Evolutionary conservation across 768 basidiomycete species (phyloP).

Genomic region (Kockovaella imperatae): DNA sequence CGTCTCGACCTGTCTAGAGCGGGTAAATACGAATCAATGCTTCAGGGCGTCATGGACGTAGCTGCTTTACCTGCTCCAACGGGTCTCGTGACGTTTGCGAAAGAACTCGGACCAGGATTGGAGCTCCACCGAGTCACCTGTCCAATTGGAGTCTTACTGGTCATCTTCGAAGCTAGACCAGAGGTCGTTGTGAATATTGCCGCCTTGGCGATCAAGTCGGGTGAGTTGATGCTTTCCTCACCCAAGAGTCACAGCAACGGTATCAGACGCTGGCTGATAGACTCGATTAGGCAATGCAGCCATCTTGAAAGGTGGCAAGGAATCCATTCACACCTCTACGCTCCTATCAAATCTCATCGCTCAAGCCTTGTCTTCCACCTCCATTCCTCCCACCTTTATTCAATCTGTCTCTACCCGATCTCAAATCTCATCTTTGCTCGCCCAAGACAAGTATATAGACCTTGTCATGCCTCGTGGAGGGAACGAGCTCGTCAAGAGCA

Average conservation of each 20-base stretch:
- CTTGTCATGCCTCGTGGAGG: constrained; percentile 94
- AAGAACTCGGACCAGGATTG: constrained; percentile 74
- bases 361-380: constrained; percentile 62
- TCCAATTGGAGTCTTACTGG: constrained; percentile 89
- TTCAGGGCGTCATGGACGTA: constrained; percentile 81
- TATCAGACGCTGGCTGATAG: constrained; percentile 75
- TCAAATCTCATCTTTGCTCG: constrained; percentile 79
- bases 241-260: constrained; percentile 55
- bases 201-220: constrained; percentile 90
- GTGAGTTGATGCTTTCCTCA: constrained; percentile 48
- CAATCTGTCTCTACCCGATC: constrained; percentile 85
- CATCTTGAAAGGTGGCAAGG: constrained; percentile 95
- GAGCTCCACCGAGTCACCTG: constrained; percentile 91
- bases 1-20: constrained; percentile 64
- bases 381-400: constrained; percentile 70
- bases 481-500: constrained; percentile 75
- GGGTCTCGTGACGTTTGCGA: constrained; percentile 76
- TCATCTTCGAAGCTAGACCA: constrained; percentile 94
- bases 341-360: constrained; percentile 75
- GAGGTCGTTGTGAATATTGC: constrained; percentile 98
- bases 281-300: constrained; percentile 76
- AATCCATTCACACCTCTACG: constrained; percentile 71
- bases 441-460: constrained; percentile 86
- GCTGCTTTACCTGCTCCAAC: constrained; percentile 78
- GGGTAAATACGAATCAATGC: constrained; percentile 92